phyloP scores from a whole-genome alignment of 768 basidiomycete species.

The Tylopilus cervinicoccineus region DNA sequence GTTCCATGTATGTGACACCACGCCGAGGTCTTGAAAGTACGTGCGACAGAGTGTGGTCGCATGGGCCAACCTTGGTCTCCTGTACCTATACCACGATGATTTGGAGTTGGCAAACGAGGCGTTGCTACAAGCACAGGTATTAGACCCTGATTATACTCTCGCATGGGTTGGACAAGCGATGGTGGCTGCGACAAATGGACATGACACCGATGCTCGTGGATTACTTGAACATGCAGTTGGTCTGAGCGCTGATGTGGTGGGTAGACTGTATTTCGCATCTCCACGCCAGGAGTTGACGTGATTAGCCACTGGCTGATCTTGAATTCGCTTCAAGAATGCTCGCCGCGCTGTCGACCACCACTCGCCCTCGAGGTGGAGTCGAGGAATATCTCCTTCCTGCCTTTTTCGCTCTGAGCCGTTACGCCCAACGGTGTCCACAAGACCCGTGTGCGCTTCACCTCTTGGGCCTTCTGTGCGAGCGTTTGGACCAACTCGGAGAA shows the following conservation, averaged over 20 bases:
- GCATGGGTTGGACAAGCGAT: slow-evolving; percentile 92
- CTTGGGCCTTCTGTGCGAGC: slow-evolving; percentile 80
- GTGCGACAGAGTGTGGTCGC: slow-evolving; percentile 55
- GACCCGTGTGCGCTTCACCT: slow-evolving; percentile 81
- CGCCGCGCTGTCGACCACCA: slow-evolving; percentile 28
- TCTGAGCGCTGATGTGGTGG: slow-evolving; percentile 54
- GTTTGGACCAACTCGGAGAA: slow-evolving; percentile 64
- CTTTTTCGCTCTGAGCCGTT: slow-evolving; percentile 79
- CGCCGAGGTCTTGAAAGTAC: background rate
- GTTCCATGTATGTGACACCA: slow-evolving; percentile 10
- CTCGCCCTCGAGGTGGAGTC: slow-evolving; percentile 17
- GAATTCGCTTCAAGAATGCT: slow-evolving; percentile 67
- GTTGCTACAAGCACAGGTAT: slow-evolving; percentile 80
- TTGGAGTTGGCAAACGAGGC: slow-evolving; percentile 80
- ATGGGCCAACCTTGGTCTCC: slow-evolving; percentile 87
- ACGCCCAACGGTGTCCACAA: slow-evolving; percentile 58
- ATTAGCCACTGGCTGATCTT: slow-evolving; percentile 77
- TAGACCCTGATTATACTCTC: slow-evolving; percentile 84
- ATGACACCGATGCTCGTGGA: slow-evolving; percentile 57
- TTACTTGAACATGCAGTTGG: slow-evolving; percentile 72
- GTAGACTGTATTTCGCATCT: slow-evolving; percentile 15
- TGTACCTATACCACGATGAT: slow-evolving; percentile 81
- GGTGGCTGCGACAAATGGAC: slow-evolving; percentile 56
- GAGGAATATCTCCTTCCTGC: slow-evolving; percentile 61
- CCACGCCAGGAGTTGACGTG: slow-evolving; percentile 8